Evolutionary conservation across 2,329 filamentous ascomycete species (phyloP).

Genomic region (Scytalidium lignicola): DNA sequence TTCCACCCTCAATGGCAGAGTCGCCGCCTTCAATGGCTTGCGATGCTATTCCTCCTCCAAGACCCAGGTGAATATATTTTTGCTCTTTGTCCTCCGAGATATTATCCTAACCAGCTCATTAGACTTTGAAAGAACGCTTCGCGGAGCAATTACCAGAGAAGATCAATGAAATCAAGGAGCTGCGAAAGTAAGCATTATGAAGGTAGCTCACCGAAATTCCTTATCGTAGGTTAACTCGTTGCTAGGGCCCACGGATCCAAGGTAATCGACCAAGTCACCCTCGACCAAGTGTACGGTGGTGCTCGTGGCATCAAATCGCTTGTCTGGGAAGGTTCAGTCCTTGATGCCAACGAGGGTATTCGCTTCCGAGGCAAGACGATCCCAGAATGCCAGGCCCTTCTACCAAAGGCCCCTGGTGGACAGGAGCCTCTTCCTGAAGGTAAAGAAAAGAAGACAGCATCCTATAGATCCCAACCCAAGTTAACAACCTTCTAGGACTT

Average conservation of each 20-base stretch:
- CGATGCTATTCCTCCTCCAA: constrained; percentile 93
- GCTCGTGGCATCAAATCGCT: constrained; percentile 98
- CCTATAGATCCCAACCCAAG: background rate
- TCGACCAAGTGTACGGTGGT: constrained; percentile 99
- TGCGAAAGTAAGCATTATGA: constrained; percentile 75
- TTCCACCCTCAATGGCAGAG: constrained; percentile 62
- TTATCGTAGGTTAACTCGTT: background rate
- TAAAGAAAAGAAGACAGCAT: constrained; percentile 30
- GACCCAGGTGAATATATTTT: constrained; percentile 63
- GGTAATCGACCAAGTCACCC: constrained; percentile 94
- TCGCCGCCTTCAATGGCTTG: constrained; percentile 72
- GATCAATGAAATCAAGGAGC: constrained; percentile 98
- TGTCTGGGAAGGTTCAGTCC: constrained; percentile 97
- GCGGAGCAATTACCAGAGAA: constrained; percentile 92
- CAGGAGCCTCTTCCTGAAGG: constrained; percentile 95
- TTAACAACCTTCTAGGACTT: constrained; percentile 55
- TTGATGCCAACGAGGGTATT: constrained; percentile 98
- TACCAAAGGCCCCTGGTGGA: constrained; percentile 95
- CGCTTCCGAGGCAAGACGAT: constrained; percentile 99
- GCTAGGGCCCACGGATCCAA: constrained; percentile 86
- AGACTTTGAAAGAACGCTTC: constrained; percentile 98
- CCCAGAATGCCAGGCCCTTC: constrained; percentile 94
- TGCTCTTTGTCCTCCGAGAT: constrained; percentile 16
- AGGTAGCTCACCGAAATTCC: too few species aligned
- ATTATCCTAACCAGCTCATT: constrained; percentile 10